phyloP scores from a whole-genome alignment of 352 stramenopile species.

The Globisporangium uncinulatum region DNA sequence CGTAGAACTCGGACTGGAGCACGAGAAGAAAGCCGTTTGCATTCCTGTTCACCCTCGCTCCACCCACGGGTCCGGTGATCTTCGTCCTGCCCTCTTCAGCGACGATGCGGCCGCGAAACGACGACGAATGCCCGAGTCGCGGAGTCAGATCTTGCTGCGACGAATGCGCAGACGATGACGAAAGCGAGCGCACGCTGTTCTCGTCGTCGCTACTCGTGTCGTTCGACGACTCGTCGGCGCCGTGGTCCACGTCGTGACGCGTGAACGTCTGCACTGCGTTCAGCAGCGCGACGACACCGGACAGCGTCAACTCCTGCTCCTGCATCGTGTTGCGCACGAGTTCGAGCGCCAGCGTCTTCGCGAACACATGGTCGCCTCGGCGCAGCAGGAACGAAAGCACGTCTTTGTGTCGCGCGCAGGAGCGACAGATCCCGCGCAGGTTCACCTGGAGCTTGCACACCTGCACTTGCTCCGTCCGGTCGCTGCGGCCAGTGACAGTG shows the following conservation, averaged over 20 bases:
- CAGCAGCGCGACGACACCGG: constrained; percentile 29
- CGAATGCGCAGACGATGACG: constrained; percentile 4
- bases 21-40: constrained; percentile 36
- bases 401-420: constrained; percentile 47
- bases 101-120: constrained; percentile 10
- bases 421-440: constrained; percentile 45
- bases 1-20: constrained; percentile 53
- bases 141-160: constrained; percentile 5
- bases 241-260: constrained; percentile 21
- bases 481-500: constrained; percentile 14
- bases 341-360: constrained; percentile 43
- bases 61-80: not conserved
- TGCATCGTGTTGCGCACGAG: constrained; percentile 49
- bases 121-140: constrained; percentile 7
- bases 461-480: constrained; percentile 31
- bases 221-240: constrained; percentile 27
- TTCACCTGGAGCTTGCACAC: constrained; percentile 72
- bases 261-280: constrained; percentile 40
- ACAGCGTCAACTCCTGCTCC: constrained; percentile 37
- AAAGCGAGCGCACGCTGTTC: constrained; percentile 5
- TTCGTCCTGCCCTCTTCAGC: constrained; percentile 1
- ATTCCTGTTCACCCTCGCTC: constrained; percentile 24
- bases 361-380: constrained; percentile 33
- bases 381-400: constrained; percentile 69
- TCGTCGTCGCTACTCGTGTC: constrained; percentile 35